phyloP scores from a whole-genome alignment of 1,284 basidiomycete genomes.

The Ustilago esculenta region DNA sequence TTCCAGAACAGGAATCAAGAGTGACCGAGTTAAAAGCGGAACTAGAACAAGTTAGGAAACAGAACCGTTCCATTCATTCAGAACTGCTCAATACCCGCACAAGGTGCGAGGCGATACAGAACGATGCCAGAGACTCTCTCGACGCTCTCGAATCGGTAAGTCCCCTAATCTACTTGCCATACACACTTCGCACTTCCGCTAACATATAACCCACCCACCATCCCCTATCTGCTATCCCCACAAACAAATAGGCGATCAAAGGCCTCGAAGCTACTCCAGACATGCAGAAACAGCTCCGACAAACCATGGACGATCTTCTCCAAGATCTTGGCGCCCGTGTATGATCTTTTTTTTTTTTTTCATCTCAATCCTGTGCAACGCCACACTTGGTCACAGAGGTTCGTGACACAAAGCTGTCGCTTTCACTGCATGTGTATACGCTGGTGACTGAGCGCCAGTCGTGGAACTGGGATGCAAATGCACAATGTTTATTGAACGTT shows the following conservation, averaged over 20 bases:
- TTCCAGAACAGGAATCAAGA: constrained; percentile 48
- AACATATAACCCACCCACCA: too few species aligned
- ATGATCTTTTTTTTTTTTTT: constrained; percentile 3
- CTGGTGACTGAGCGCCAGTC: too few species aligned
- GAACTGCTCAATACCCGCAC: constrained; percentile 4
- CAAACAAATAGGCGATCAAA: constrained; percentile 34
- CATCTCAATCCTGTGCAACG: too few species aligned
- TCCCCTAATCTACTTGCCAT: neutral
- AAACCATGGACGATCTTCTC: constrained; percentile 48
- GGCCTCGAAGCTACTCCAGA: constrained; percentile 42
- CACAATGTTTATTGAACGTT: constrained; percentile 1
- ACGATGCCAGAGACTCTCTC: constrained; percentile 25
- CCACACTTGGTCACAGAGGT: too few species aligned
- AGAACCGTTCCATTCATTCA: constrained; percentile 18
- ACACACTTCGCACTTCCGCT: too few species aligned
- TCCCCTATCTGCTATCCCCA: neutral
- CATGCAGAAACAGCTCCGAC: constrained; percentile 41
- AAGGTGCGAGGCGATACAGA: constrained; percentile 14
- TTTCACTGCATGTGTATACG: too few species aligned
- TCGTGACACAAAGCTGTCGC: too few species aligned
- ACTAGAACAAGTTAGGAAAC: constrained; percentile 27
- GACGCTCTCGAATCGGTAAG: constrained; percentile 43
- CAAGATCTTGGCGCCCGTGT: constrained; percentile 49
- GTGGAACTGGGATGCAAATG: too few species aligned
- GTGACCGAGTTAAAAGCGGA: constrained; percentile 28